phyloP scores from a whole-genome alignment of 2,329 filamentous ascomycete species.

The Trichoderma atroviride region DNA sequence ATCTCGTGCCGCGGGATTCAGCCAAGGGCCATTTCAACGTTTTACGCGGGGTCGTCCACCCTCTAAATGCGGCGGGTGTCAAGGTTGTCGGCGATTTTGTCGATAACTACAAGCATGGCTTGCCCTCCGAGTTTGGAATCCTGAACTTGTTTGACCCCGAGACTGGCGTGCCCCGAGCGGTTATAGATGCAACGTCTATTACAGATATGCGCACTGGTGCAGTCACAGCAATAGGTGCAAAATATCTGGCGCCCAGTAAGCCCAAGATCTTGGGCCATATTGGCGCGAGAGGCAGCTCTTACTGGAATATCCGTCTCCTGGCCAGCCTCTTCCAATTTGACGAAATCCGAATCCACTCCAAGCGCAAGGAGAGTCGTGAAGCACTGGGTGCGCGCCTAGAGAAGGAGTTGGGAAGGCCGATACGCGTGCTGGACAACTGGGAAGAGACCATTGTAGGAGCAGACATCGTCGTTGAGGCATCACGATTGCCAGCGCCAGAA shows the following conservation, averaged over 20 bases:
- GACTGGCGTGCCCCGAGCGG: constrained; percentile 17
- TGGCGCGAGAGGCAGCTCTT: constrained; percentile 22
- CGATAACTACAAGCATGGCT: constrained; percentile 11
- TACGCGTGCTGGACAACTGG: constrained; percentile 22
- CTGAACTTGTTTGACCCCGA: constrained; percentile 24
- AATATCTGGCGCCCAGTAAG: constrained; percentile 22
- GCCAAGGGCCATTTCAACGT: constrained; percentile 10
- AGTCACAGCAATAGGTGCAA: constrained; percentile 22
- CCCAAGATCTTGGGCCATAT: constrained; percentile 24
- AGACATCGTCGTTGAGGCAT: constrained; percentile 24
- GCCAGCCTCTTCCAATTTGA: constrained; percentile 25
- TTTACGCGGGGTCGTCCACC: constrained; percentile 2
- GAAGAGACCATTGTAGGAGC: constrained; percentile 21
- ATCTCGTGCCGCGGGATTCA: constrained; percentile 12
- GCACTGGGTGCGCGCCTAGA: constrained; percentile 19
- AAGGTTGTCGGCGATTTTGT: constrained; percentile 8
- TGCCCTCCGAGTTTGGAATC: constrained; percentile 22
- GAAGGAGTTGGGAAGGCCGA: constrained; percentile 19
- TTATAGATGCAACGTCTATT: constrained; percentile 24
- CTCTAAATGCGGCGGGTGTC: background rate
- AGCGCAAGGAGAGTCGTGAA: constrained; percentile 24
- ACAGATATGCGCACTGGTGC: constrained; percentile 25
- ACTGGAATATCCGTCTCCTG: constrained; percentile 24
- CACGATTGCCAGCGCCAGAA: constrained; percentile 18
- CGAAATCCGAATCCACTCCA: constrained; percentile 22